Evolutionary conservation across 352 stramenopile species (phyloP).

Genomic region (Phytopythium ostracodes): DNA sequence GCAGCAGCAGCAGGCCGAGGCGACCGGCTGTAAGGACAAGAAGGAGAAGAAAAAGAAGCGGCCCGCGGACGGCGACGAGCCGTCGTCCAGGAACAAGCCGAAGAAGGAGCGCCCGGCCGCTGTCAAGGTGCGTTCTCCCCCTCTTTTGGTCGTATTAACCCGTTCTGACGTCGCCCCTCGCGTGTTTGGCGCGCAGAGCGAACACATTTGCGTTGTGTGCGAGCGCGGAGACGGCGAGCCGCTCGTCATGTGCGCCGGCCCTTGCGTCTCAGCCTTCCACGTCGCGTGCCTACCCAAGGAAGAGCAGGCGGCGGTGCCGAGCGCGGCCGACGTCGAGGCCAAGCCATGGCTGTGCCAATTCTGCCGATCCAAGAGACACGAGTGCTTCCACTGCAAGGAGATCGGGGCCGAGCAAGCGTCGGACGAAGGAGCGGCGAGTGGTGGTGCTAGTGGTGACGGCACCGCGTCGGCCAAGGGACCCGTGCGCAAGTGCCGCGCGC

Average conservation of each 20-base stretch:
- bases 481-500: constrained; percentile 72
- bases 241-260: constrained; percentile 49
- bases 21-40: neutral
- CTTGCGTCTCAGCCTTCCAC: constrained; percentile 78
- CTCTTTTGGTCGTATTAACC: neutral
- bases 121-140: neutral
- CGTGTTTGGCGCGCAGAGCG: constrained; percentile 17
- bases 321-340: neutral
- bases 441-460: neutral
- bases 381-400: constrained; percentile 82
- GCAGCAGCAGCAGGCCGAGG: constrained; percentile 1
- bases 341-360: constrained; percentile 53
- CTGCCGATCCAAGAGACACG: constrained; percentile 49
- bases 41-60: constrained; percentile 1
- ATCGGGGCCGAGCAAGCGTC: constrained; percentile 22
- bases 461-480: constrained; percentile 12
- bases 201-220: constrained; percentile 69
- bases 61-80: neutral
- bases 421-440: neutral
- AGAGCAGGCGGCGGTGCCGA: constrained; percentile 7
- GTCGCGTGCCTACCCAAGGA: constrained; percentile 29
- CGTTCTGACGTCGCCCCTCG: neutral
- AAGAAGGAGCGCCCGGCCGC: neutral
- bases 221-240: constrained; percentile 48
- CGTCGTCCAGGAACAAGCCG: neutral